phyloP scores from a whole-genome alignment of 768 basidiomycete genomes.

The Leccinellum albellum region DNA sequence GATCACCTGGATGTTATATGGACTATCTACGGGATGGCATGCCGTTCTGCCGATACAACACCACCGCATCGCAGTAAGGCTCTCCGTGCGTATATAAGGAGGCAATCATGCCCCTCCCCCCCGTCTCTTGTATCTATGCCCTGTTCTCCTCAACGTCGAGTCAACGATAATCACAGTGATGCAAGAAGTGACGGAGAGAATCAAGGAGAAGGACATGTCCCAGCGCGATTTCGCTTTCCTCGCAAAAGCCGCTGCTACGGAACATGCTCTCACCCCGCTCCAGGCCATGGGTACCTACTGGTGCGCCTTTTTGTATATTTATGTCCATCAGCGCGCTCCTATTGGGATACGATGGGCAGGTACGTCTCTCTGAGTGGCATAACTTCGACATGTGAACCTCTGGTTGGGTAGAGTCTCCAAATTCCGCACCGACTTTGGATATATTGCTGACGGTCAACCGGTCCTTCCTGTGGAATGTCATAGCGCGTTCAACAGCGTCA shows the following conservation, averaged over 20 bases:
- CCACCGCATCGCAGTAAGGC: not conserved
- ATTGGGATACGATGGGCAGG: constrained; percentile 27
- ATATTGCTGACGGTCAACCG: not conserved
- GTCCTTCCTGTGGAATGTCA: constrained; percentile 27
- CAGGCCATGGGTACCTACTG: constrained; percentile 20
- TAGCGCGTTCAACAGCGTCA: constrained; percentile 26
- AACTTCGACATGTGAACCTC: not conserved
- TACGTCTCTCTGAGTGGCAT: not conserved
- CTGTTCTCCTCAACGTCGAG: no score
- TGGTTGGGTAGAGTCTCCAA: constrained; percentile 11
- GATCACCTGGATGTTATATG: no score
- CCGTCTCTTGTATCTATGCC: no score
- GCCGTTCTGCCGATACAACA: not conserved
- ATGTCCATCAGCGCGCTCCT: constrained; percentile 23
- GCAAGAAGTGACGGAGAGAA: constrained; percentile 7
- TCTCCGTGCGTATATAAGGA: not conserved
- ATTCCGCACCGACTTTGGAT: constrained; percentile 27
- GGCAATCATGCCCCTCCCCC: not conserved
- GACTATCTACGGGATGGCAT: not conserved
- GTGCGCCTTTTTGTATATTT: constrained; percentile 23
- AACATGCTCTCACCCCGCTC: constrained; percentile 18
- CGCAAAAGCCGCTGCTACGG: constrained; percentile 19
- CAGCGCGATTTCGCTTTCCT: constrained; percentile 16
- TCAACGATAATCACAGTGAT: no score
- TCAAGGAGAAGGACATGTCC: not conserved